phyloP scores from a whole-genome alignment of 768 basidiomycete genomes.

The Amylocystis lapponica region DNA sequence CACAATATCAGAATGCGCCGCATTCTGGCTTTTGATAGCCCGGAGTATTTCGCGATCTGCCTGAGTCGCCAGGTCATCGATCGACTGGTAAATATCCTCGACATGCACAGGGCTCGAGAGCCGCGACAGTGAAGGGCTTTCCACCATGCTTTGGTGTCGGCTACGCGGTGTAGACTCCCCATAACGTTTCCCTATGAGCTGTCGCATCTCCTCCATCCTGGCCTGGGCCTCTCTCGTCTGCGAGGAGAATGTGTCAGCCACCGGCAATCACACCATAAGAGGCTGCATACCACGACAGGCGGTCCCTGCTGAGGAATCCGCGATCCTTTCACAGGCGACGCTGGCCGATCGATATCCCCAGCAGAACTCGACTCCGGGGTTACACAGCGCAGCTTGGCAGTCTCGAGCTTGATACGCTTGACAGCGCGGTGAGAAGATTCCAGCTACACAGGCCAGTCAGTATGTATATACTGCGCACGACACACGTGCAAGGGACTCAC shows the following conservation, averaged over 20 bases:
- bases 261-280: no score
- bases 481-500: constrained; percentile 34
- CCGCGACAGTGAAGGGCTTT: constrained; percentile 16
- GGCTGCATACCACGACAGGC: no score
- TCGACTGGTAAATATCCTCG: constrained; percentile 35
- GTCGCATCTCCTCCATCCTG: constrained; percentile 80
- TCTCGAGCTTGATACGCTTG: constrained; percentile 71
- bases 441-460: constrained; percentile 39
- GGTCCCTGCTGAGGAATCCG: constrained; percentile 40
- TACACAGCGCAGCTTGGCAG: constrained; percentile 35
- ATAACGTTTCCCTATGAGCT: constrained; percentile 58
- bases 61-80: constrained; percentile 51
- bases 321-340: constrained; percentile 52
- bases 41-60: constrained; percentile 51
- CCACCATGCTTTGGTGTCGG: constrained; percentile 36
- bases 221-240: constrained; percentile 74
- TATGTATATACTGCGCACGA: neutral
- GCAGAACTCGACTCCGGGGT: constrained; percentile 4
- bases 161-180: constrained; percentile 45
- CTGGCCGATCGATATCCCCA: constrained; percentile 20
- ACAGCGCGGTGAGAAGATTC: constrained; percentile 64
- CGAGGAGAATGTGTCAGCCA: neutral
- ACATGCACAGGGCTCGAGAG: constrained; percentile 22
- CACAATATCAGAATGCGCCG: constrained; percentile 45
- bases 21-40: constrained; percentile 49